Conservation (phyloP, 75 land plant genomes). For the Larix kaempferi region DNA sequence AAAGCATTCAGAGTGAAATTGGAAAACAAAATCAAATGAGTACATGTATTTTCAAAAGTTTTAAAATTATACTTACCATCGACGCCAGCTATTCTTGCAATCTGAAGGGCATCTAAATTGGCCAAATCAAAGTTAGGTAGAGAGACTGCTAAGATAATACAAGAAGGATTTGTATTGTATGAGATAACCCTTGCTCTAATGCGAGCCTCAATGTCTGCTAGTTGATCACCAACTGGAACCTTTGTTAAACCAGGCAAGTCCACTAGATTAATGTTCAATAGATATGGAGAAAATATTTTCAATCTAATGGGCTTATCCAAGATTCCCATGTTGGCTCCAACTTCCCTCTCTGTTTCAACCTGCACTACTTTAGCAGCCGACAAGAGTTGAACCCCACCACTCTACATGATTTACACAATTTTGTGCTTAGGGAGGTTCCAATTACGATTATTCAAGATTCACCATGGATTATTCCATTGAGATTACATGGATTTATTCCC, state of each 20-base stretch:
- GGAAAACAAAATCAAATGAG: no score
- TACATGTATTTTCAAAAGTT: no score
- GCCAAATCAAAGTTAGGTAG: slow-evolving; percentile 93
- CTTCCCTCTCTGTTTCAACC: slow-evolving; percentile 86
- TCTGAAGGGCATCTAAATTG: slow-evolving; percentile 95
- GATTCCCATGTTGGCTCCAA: slow-evolving; percentile 79
- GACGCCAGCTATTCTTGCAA: slow-evolving; percentile 93
- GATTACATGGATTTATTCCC: no score
- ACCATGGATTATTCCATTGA: no score
- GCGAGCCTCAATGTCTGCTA: no score
- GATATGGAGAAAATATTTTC: slow-evolving; percentile 77
- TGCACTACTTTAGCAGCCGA: slow-evolving; percentile 24
- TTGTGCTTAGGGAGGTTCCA: no score
- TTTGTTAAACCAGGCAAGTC: slow-evolving; percentile 92
- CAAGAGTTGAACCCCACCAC: no score
- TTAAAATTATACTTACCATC: slow-evolving; percentile 61
- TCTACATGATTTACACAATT: no score
- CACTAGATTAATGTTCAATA: slow-evolving; percentile 83
- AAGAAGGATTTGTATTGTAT: slow-evolving; percentile 69
- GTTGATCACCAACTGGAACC: no score
- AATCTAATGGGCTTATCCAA: slow-evolving; percentile 83
- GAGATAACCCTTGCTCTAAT: slow-evolving; percentile 91
- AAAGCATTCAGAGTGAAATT: no score
- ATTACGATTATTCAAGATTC: no score
- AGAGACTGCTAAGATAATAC: slow-evolving; percentile 81